Evolutionary conservation across 2,329 filamentous ascomycete genomes (phyloP), one percentile per base, ranked within the genome.

Genomic region (Ophiostoma triangulosporum): DNA sequence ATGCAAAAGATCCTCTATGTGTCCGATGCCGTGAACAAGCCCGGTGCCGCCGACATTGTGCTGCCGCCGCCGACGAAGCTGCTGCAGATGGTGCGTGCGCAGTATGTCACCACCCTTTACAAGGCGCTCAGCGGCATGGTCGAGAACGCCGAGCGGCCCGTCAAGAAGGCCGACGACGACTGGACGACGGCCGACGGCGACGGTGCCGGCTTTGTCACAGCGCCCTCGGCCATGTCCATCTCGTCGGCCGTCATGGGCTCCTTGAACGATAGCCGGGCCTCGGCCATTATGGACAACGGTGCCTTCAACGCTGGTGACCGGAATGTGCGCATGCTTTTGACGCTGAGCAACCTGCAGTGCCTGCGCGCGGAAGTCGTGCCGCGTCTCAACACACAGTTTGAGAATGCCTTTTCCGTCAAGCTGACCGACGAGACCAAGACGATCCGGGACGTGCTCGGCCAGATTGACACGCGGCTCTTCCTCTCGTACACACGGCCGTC

Each of bases 1-100:
- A 86, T 97, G 81, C 93, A 98, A 67, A 95, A 91, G 70, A 94
- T 97, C 52, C 74, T 96, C 27, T 98, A 96, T 65, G 83, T 98
- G 43, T 84, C 86, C 1, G 91, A 96, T 60, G 87, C 88, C 22
- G 85, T 83, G 72, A 78, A 76, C 45, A 89, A 87, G 66, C 76
- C 84, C 8, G 84, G 80, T 24, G 77, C 83, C 5, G 80, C 75
- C 48, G 83, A 88, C 62, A 89, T 98, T 58, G 82, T 97, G 54
- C 78, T 85, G 24, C 84, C 91, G 17, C 94, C 93, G 5, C 84
- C 88, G 33, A 76, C 84, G 7, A 98, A 97, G 66, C 72, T 96
- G 43, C 73, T 97, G 43, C 87, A 95, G 65, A 88, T 90, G 79
- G 88, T 97, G 15, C 80, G 90, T 59, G 85, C 83, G 59, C 88